Conservation (phyloP, 345 rosid species). For the Euphorbia tirucalli region DNA sequence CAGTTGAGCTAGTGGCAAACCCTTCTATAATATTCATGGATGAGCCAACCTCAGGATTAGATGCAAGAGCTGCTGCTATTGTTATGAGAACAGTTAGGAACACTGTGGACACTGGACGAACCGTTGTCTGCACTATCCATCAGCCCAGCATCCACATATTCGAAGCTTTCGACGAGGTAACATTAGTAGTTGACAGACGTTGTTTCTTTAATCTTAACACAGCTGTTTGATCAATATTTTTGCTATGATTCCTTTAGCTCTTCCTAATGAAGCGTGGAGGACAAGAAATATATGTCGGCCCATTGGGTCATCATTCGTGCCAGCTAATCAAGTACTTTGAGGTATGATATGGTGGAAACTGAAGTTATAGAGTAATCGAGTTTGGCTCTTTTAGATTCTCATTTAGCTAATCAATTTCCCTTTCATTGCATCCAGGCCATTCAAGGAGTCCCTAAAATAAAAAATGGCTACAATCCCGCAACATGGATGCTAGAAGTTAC, state of each 20-base stretch:
- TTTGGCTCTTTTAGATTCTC: not conserved
- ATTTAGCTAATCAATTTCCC: not conserved
- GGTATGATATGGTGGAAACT: conserved; percentile 33
- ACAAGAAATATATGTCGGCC: conserved; percentile 73
- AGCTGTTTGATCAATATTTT: not conserved
- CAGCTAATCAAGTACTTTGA: conserved; percentile 62
- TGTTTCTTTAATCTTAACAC: not conserved
- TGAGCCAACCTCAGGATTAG: conserved; percentile 16
- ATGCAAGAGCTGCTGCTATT: conserved; percentile 15
- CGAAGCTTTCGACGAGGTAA: conserved; percentile 35
- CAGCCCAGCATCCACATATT: conserved; percentile 14
- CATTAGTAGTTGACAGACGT: not conserved
- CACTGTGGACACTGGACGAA: conserved; percentile 15
- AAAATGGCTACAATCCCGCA: conserved; percentile 55
- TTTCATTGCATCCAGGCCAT: conserved; percentile 37
- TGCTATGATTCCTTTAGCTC: conserved; percentile 36
- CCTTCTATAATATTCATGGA: conserved; percentile 52
- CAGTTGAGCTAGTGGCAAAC: conserved; percentile 90
- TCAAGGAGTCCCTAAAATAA: conserved; percentile 36
- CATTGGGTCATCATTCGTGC: conserved; percentile 61
- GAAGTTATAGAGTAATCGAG: not conserved
- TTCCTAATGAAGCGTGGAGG: conserved; percentile 73
- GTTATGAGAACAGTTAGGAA: conserved; percentile 16
- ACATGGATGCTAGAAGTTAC: conserved; percentile 60
- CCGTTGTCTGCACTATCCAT: conserved; percentile 16